Evolutionary conservation across 257 asterid species (phyloP), one percentile per base, ranked within the genome.

Genomic region (Catharanthus roseus): DNA sequence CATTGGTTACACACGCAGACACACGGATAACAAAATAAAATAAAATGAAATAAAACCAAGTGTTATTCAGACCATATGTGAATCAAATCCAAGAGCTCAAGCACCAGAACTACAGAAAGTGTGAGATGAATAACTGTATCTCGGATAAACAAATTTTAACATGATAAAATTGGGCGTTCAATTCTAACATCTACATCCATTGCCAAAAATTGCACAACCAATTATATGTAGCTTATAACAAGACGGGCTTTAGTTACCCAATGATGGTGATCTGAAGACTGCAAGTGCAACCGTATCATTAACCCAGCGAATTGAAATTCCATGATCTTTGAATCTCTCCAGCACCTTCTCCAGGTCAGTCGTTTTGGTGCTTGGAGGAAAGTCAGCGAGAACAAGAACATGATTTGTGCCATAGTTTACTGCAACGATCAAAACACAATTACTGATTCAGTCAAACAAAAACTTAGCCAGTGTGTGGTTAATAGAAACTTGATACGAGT

Each of bases 211-310:
- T 23, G 66, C 53, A 21, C 39, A 60, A 62, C 16, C 67, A 62
- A 62, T 34, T 34, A 62, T 34, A 38, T n/a, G n/a, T 19, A 34
- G 67, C 29, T 34, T 28, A 34, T 6, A 11, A 19, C 23, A 70
- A 39, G 28, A 55, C 1, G 71, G 53, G 36, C 10, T 51, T 26
- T 45, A 67, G 24, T 80, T 87, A 93, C 99, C 99, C 47, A 58
- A 51, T 56, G 93, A 72, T 74, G 99, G 96, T 58, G 96, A 86
- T 75, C 82, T 84, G 77, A 91, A 95, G 58, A 95, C 97, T 58
- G 92, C 99, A 77, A 95, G 93, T 54, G 99, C 86, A 45, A 79
- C 81, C 10, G 89, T 86, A 74, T 88, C 99, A 74, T 87, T 91
- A 79, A 91, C 87, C 99, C 99, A 95, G 49, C 95, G 93, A 77